Evolutionary conservation across 805 yeast genomes (phyloP).

Genomic region (Debaryomyces tyrocola): DNA sequence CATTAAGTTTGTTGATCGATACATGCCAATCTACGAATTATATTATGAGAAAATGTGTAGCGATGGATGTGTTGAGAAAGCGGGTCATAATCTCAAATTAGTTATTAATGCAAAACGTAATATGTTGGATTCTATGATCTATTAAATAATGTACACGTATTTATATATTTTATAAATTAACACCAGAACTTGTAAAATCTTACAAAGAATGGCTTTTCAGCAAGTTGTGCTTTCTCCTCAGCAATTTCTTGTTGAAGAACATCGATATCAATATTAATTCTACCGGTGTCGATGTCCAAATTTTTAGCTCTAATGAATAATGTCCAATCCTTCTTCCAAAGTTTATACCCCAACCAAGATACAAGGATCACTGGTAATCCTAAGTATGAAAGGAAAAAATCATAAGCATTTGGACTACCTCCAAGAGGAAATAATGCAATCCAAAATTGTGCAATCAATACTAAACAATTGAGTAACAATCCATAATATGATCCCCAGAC

Average conservation of each 20-base stretch:
- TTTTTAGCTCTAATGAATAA: constrained; percentile 27
- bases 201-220: constrained; percentile 23
- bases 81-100: constrained; percentile 26
- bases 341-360: constrained; percentile 31
- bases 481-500: constrained; percentile 55
- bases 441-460: constrained; percentile 64
- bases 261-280: constrained; percentile 33
- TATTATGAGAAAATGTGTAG: constrained; percentile 53
- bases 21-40: constrained; percentile 80
- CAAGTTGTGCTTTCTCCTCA: constrained; percentile 29
- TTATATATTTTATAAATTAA: background rate
- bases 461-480: constrained; percentile 46
- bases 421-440: constrained; percentile 63
- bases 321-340: constrained; percentile 26
- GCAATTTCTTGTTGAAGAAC: constrained; percentile 34
- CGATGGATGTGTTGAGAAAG: constrained; percentile 21
- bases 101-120: constrained; percentile 23
- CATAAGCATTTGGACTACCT: constrained; percentile 27
- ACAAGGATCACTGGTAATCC: constrained; percentile 32
- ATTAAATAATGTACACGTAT: constrained; percentile 1
- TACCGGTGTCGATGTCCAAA: constrained; percentile 36
- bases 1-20: constrained; percentile 67
- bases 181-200: constrained; percentile 33
- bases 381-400: constrained; percentile 31
- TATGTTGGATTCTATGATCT: constrained; percentile 1